A percentile compares a stretch with the other conserved stretches of the same genome.
Conservation (phyloP, 352 stramenopile genomes). For the Pythium rhizo-oryzae region DNA sequence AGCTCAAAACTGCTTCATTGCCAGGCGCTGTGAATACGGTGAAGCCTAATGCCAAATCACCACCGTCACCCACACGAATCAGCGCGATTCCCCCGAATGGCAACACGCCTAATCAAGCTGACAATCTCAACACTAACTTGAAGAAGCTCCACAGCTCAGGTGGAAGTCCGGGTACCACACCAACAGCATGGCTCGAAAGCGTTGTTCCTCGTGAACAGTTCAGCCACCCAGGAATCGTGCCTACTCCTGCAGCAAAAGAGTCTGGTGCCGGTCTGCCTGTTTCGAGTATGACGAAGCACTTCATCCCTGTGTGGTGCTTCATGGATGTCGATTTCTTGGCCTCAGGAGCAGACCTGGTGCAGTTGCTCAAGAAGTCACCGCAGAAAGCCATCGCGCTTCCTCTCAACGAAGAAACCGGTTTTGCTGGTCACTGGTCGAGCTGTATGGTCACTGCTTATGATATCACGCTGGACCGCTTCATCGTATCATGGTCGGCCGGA, state of each 20-base stretch:
- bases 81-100: neutral
- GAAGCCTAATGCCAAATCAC: conserved; percentile 25
- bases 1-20: conserved; percentile 1
- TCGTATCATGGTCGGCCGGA: conserved; percentile 77
- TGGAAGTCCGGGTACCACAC: conserved; percentile 18
- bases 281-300: conserved; percentile 45
- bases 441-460: conserved; percentile 82
- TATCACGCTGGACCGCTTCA: conserved; percentile 40
- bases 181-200: conserved; percentile 54
- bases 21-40: neutral
- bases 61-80: conserved; percentile 20
- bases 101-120: conserved; percentile 5
- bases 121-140: conserved; percentile 9
- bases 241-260: neutral
- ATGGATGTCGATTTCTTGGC: conserved; percentile 49
- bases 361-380: conserved; percentile 22
- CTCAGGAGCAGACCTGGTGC: conserved; percentile 6
- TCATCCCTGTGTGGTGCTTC: conserved; percentile 77
- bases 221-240: conserved; percentile 43
- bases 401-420: conserved; percentile 56
- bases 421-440: conserved; percentile 66
- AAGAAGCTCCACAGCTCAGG: conserved; percentile 25
- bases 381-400: conserved; percentile 67
- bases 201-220: conserved; percentile 46
- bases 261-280: neutral